Base-by-base conservation (phyloP, 371 early-diverging fungal genomes). In the Apophysomyces ossiformis region DNA sequence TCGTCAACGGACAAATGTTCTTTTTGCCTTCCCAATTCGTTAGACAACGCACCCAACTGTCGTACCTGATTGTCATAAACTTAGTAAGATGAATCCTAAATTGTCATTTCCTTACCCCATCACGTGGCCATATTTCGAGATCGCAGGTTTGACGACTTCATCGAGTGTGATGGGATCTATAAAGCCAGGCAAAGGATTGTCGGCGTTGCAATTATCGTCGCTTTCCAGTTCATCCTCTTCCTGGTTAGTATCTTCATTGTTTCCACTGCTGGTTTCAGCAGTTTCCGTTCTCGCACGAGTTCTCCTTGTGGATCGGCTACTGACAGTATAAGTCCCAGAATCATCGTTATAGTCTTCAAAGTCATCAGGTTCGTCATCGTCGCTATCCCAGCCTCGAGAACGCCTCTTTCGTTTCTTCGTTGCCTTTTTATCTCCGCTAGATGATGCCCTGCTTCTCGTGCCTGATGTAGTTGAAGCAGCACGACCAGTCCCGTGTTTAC, bases 101-200 rank as follows among this genome's bases (percentile, higher is more conserved):
- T 37, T 38, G 5, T 15, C 37, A 4, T 43, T 8, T n/a, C 68
- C 64, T 67, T 82, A 90, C 74, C 92, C 92, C 93, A 95, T 96
- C 45, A 97, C 96, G 81, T 96, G 97, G 18, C 97, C 97, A 71
- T 93, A 96, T 61, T 93, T 95, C 21, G 96, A 96, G 58, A 97
- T 96, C 5, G 97, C 96, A 6, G 97, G 97, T 65, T 92, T 93
- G 15, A 90, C 85, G 26, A 97, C 93, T 46, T 90, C 90, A 63
- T 97, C 96, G 47, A 96, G 74, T 7, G 96, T 96, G 67, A 97
- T 96, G 11, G 96, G 96, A 68, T 97, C 97, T 43, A 94, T 85
- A 70, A 96, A 92, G 1, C 94, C 96, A 12, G 96, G 93, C 18
- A 97, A 76, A 15, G 96, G 96, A 76, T 96, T 96, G 65, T 76